Conservation (phyloP, 768 basidiomycete species). For the Psilocybe subaeruginosa region DNA sequence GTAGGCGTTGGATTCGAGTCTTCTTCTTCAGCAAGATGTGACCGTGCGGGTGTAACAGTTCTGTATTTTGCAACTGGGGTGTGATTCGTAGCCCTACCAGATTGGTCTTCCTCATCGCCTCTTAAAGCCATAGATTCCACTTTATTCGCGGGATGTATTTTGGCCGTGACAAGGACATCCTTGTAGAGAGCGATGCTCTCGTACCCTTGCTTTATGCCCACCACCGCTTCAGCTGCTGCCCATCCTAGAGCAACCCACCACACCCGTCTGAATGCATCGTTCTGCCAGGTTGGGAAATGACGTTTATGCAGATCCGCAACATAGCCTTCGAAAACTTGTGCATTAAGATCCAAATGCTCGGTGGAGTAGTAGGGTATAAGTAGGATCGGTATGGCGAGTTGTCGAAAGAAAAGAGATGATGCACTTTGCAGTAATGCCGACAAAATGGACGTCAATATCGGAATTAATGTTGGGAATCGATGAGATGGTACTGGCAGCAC, state of each 20-base stretch:
- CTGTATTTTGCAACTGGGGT: not conserved
- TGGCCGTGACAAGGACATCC: conserved; percentile 60
- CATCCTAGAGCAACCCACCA: conserved; percentile 84
- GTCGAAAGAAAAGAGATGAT: conserved; percentile 55
- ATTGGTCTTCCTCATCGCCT: not conserved
- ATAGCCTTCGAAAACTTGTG: conserved; percentile 1
- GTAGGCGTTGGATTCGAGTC: conserved; percentile 15
- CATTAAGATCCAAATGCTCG: conserved; percentile 18
- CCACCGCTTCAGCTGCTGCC: conserved; percentile 69
- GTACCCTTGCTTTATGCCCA: conserved; percentile 73
- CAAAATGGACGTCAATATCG: conserved; percentile 34
- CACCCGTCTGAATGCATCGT: conserved; percentile 61
- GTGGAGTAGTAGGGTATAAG: conserved; percentile 48
- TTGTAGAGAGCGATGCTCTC: conserved; percentile 66
- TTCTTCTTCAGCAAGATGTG: not conserved
- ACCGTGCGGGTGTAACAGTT: conserved; percentile 5
- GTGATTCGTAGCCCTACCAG: not conserved
- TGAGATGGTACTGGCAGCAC: conserved; percentile 27
- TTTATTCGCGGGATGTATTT: conserved; percentile 26
- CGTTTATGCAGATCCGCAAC: conserved; percentile 16
- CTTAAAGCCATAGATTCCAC: not conserved
- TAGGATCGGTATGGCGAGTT: conserved; percentile 55
- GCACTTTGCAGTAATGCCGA: conserved; percentile 50
- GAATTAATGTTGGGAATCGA: conserved; percentile 29
- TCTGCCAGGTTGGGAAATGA: conserved; percentile 54